Base-by-base conservation (phyloP, 225 moss, liverwort and hornwort species). In the Bryum argenteum region DNA sequence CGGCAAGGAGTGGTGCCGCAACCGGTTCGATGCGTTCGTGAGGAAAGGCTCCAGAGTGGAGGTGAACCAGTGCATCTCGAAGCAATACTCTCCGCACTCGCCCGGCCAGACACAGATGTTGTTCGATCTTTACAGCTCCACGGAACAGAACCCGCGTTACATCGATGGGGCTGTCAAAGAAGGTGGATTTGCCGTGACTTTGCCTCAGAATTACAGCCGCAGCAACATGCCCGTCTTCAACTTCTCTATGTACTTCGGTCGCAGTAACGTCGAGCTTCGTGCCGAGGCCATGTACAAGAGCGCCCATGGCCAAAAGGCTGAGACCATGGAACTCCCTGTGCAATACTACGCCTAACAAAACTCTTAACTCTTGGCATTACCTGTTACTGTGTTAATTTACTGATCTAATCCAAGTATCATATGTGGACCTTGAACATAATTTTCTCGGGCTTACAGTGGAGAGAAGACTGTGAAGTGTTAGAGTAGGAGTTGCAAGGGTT, bases 161-260 rank as follows among this genome's bases (percentile, higher is more conserved):
- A 76, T 76, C 12, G 78, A 81, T 1, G 78, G 78, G 11, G 48
- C 68, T 6, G 55, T 24, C 12, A 80, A 74, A 19, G 80, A 84
- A 52, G 83, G 83, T 0, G 80, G 77, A 5, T 84, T 84, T 14
- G 14, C 77, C 4, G 74, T 84, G 11, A 65, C 66, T 41, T 45
- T 83, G 5, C 83, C 83, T 10, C 59, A 56, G 39, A 37, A 61
- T 11, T 83, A 79, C 65, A 56, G 61, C 65, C 15, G 48, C 8
- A 50, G 2, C 7, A 65, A 58, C 62, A 80, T 56, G 80, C 80
- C 77, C 13, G 57, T 80, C 57, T 80, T 80, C 37, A 74, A 70
- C 51, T 80, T 90, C 18, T 79, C 83, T 8, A 81, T 88, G 79
- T 88, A 71, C 63, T 90, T 85, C 5, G 90, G 90, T 10, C 57